These are phyloP conservation scores for Aspergillus neotritici DNA, from an alignment of 2,329 filamentous ascomycete genomes.

Conservation along the genomic window DNA sequence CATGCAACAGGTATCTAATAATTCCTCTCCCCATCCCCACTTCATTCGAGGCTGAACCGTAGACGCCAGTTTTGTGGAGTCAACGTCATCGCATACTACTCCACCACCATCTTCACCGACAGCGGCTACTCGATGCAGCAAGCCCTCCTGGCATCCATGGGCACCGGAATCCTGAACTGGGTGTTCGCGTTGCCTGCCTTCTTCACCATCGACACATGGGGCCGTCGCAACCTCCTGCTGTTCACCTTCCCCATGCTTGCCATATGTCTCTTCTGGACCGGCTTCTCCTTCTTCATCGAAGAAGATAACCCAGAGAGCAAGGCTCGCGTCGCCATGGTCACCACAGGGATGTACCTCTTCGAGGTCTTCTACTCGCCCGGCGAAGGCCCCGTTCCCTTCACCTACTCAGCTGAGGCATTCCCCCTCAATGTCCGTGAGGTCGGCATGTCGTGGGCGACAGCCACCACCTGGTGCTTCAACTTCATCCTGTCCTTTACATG, in stretches of 20 bases:
- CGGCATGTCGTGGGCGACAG: slow-evolving; percentile 55
- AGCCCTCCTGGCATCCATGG: slow-evolving; percentile 57
- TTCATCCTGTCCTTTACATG: slow-evolving; percentile 50
- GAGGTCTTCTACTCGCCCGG: slow-evolving; percentile 52
- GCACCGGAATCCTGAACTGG: slow-evolving; percentile 61
- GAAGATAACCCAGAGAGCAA: slow-evolving; percentile 23
- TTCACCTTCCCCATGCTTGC: slow-evolving; percentile 59
- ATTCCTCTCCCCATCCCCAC: neutral
- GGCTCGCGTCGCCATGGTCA: slow-evolving; percentile 38
- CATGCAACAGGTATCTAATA: slow-evolving; percentile 49
- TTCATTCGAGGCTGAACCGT: neutral
- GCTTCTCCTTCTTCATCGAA: slow-evolving; percentile 49
- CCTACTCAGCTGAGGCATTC: slow-evolving; percentile 61
- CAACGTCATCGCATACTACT: slow-evolving; percentile 58
- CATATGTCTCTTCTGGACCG: slow-evolving; percentile 40
- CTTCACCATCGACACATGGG: slow-evolving; percentile 62
- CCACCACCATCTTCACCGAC: slow-evolving; percentile 55
- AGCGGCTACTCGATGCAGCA: slow-evolving; percentile 48
- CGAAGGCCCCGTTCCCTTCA: slow-evolving; percentile 59
- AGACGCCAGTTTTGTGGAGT: slow-evolving; percentile 41
- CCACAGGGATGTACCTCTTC: slow-evolving; percentile 43
- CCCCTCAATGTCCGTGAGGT: slow-evolving; percentile 57
- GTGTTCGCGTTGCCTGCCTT: slow-evolving; percentile 60
- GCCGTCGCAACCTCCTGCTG: slow-evolving; percentile 57
- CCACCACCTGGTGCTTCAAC: slow-evolving; percentile 54